These are phyloP conservation scores for Copromyces sp. DNA, from an alignment of 495 filamentous ascomycete species.

Conservation along the genomic window DNA sequence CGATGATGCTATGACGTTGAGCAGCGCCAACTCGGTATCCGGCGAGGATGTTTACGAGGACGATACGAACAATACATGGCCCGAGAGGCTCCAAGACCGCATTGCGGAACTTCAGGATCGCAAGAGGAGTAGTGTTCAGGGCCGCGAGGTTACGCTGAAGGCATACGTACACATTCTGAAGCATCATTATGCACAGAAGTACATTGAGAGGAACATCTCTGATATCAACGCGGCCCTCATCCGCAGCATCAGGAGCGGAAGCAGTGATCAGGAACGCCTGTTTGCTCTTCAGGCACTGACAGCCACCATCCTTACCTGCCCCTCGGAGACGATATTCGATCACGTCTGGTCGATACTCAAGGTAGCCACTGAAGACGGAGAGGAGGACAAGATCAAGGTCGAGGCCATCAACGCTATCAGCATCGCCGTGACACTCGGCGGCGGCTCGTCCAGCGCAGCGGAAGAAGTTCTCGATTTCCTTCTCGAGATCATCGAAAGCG, in stretches of 20 bases:
- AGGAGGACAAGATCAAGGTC: slow-evolving; percentile 54
- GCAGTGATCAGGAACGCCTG: slow-evolving; percentile 61
- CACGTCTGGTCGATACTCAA: slow-evolving; percentile 55
- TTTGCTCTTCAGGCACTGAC: slow-evolving; percentile 66
- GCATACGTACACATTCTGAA: slow-evolving; percentile 64
- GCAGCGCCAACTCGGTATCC: slow-evolving; percentile 17
- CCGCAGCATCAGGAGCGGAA: slow-evolving; percentile 60
- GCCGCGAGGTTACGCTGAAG: slow-evolving; percentile 61
- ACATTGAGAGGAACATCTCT: slow-evolving; percentile 47
- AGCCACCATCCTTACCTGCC: slow-evolving; percentile 62
- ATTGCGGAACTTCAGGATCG: slow-evolving; percentile 76
- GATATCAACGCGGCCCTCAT: slow-evolving; percentile 65
- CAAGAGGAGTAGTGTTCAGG: slow-evolving; percentile 73
- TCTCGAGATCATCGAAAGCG: slow-evolving; percentile 76
- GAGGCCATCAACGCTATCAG: slow-evolving; percentile 68
- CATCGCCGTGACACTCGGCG: slow-evolving; percentile 66
- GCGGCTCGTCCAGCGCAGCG: slow-evolving; percentile 58
- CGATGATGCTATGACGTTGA: slow-evolving; percentile 28
- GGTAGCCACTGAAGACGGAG: slow-evolving; percentile 57
- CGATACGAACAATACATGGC: slow-evolving; percentile 48
- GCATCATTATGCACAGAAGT: slow-evolving; percentile 59
- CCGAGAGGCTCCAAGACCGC: slow-evolving; percentile 55
- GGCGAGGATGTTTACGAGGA: slow-evolving; percentile 41
- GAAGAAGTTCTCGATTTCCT: slow-evolving; percentile 74
- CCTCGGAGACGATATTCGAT: slow-evolving; percentile 61